Base-by-base conservation (phyloP, 805 yeast species). In the Kodamaea lidongshanica region DNA sequence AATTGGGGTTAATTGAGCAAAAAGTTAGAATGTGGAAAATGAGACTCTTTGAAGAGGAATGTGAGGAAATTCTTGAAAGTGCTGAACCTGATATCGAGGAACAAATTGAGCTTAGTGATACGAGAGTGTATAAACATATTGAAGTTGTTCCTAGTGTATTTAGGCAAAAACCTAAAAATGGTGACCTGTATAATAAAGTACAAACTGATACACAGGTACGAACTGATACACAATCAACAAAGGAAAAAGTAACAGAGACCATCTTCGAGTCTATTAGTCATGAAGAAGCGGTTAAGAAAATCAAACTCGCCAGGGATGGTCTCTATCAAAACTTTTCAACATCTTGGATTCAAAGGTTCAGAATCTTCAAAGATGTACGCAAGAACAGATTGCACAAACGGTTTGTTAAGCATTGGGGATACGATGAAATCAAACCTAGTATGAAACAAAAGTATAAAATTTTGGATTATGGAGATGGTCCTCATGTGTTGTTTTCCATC, bases 1-100 rank as follows among this genome's bases (percentile, higher is more conserved):
- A 79, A 42, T 63, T 80, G 7, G 94, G 94, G 1, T 29, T 57
- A 12, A 35, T 65, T n/a, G 89, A 79, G 42, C 94, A 85, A 48
- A 65, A 61, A 40, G 59, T 65, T 30, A 64, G 95, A 38, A 28
- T 72, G 8, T 72, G 71, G 14, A 77, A 81, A 27, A 30, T 41
- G 23, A 51, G 61, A 5, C 34, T 55, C 8, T 65, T 64, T 25
- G 65, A 65, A 10, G 54, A 58, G 34, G 44, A 52, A 23, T 45
- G 42, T 2, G 34, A 34, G 5, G 40, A 35, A 6, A 28, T 58
- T 17, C 32, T 34, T 12, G 39, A 38, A 10, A 16, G 13, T 6
- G 38, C 38, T 5, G 40, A 28, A n/a, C 40, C 40, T 1, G 34
- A 32, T 15, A 18, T 38, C 5, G 41, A 38, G 16, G 40, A 38